Conservation (phyloP, 2,329 filamentous ascomycete genomes). For the Tolypocladium inflatum region DNA sequence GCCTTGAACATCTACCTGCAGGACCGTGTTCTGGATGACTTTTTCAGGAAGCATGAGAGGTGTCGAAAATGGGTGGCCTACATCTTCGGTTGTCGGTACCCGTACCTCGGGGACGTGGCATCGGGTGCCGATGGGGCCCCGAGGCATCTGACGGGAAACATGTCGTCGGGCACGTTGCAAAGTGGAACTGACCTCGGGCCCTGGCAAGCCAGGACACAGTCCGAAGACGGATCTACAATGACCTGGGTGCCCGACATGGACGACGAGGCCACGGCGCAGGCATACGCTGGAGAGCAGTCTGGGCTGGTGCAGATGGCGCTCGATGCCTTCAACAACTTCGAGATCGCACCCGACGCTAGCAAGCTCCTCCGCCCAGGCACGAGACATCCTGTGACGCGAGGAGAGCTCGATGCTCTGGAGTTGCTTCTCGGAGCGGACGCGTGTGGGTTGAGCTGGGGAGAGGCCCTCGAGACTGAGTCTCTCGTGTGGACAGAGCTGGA, state of each 20-base stretch:
- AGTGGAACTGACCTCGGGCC: neutral
- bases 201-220: neutral
- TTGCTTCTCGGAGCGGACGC: neutral
- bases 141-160: neutral
- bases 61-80: constrained; percentile 6
- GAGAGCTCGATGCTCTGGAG: neutral
- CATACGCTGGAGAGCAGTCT: neutral
- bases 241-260: neutral
- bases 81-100: constrained; percentile 12
- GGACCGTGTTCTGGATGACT: constrained; percentile 8
- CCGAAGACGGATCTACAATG: neutral
- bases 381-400: neutral
- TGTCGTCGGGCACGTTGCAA: neutral
- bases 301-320: neutral
- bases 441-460: neutral
- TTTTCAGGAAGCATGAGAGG: constrained; percentile 7
- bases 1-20: constrained; percentile 1
- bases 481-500: constrained; percentile 3
- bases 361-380: neutral
- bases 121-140: neutral
- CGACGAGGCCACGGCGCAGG: neutral
- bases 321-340: constrained; percentile 4
- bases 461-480: neutral
- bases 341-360: neutral
- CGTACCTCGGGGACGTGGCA: constrained; percentile 2